Base-by-base conservation (phyloP, 1,139 yeast genomes). In the Cylindricascospora bacillispora region DNA sequence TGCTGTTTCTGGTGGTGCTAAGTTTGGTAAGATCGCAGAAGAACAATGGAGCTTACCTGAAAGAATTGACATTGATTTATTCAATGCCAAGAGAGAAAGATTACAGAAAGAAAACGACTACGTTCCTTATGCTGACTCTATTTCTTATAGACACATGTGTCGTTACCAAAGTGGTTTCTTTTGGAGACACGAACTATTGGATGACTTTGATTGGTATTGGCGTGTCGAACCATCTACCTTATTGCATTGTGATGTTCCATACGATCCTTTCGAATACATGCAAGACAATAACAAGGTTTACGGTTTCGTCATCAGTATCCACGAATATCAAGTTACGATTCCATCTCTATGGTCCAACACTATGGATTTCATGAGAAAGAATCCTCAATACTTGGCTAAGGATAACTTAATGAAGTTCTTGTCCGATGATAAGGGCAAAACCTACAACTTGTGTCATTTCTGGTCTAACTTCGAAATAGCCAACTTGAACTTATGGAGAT, bases 141-240 rank as follows among this genome's bases (percentile, higher is more conserved):
- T 67, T 37, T 62, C 80, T 19, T 78, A 77, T 54, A 70, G 86
- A 62, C 82, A 76, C 57, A 85, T 85, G 95, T 85, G 95, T 59
- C 74, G 95, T 51, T 85, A 65, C 55, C 93, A 85, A 55, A 74
- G 89, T 21, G 95, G 95, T 1, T 81, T 83, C 59, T 83, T 86
- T 63, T 85, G 74, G 67, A 68, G 81, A 59, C 92, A 82, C 48
- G 74, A 73, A 26, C 52, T 78, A 28, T 58, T 83, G 67, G 64
- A 63, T 34, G 74, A 77, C 21, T 83, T 73, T 54, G 83, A 78
- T 43, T 83, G 80, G 65, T 85, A 85, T 64, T 85, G 95, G 95
- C 75, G 95, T 59, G 94, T 85, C 32, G 95, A 86, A 58, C 95
- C 95, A 19, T 79, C 73, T 48, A 72, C 78, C 49, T 65, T 69